phyloP scores from a whole-genome alignment of 2,329 filamentous ascomycete species.

The Penicillium italicum region DNA sequence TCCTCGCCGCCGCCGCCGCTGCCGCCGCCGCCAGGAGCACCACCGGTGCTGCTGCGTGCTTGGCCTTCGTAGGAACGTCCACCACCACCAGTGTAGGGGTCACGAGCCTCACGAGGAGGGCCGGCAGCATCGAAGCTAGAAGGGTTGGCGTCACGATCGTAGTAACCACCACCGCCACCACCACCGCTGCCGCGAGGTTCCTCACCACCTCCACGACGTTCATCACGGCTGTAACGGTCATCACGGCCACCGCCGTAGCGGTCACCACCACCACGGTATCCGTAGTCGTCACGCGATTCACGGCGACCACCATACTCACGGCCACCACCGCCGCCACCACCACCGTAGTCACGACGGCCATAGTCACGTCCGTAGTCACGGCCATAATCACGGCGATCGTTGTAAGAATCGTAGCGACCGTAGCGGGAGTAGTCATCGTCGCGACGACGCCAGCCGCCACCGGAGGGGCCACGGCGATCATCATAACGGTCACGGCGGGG shows the following conservation, averaged over 20 bases:
- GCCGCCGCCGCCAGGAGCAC: neutral
- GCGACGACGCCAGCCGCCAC: slow-evolving; percentile 48
- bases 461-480: slow-evolving; percentile 52
- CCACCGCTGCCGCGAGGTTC: slow-evolving; percentile 35
- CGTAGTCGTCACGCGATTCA: slow-evolving; percentile 46
- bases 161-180: slow-evolving; percentile 41
- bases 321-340: slow-evolving; percentile 44
- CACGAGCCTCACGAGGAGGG: slow-evolving; percentile 37
- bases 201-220: slow-evolving; percentile 44
- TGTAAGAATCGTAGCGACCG: slow-evolving; percentile 48
- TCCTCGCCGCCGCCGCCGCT: slow-evolving; percentile 33
- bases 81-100: slow-evolving; percentile 29
- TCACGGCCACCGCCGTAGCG: slow-evolving; percentile 49
- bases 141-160: slow-evolving; percentile 53
- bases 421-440: slow-evolving; percentile 45
- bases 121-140: slow-evolving; percentile 42
- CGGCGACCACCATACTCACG: slow-evolving; percentile 47
- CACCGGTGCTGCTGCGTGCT: slow-evolving; percentile 5
- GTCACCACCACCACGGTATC: slow-evolving; percentile 41
- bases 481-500: slow-evolving; percentile 49
- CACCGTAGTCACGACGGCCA: slow-evolving; percentile 54
- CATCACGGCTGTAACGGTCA: slow-evolving; percentile 46
- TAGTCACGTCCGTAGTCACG: slow-evolving; percentile 61
- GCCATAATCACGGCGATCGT: slow-evolving; percentile 59
- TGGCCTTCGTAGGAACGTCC: slow-evolving; percentile 39